phyloP scores from a whole-genome alignment of 441 rosid species.

The Oxalis stricta region DNA sequence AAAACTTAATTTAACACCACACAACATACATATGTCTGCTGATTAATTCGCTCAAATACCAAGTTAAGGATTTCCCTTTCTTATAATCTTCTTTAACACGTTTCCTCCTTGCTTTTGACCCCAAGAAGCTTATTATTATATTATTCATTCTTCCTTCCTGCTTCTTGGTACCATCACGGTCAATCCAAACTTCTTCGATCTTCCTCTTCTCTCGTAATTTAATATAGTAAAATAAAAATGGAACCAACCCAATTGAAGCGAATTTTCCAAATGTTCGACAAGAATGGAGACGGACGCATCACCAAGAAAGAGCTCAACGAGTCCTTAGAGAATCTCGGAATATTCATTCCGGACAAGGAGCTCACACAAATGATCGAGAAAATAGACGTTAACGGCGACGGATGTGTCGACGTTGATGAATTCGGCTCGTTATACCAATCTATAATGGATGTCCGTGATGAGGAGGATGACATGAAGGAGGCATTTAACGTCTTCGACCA shows the following conservation, averaged over 20 bases:
- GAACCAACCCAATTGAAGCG: conserved; percentile 40
- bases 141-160: conserved; percentile 25
- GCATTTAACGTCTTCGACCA: conserved; percentile 78
- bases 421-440: conserved; percentile 48
- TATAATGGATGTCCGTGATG: conserved; percentile 34
- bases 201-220: background rate
- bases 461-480: conserved; percentile 66
- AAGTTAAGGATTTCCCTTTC: conserved; percentile 26
- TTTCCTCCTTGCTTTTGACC: conserved; percentile 24
- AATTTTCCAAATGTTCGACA: conserved; percentile 66
- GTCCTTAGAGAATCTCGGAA: conserved; percentile 58
- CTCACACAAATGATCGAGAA: conserved; percentile 48
- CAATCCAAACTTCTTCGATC: background rate
- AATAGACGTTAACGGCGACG: conserved; percentile 60
- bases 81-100: conserved; percentile 24
- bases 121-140: conserved; percentile 32
- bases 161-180: conserved; percentile 21
- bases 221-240: conserved; percentile 34
- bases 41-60: conserved; percentile 3
- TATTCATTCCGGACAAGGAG: conserved; percentile 47
- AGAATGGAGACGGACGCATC: conserved; percentile 59
- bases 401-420: conserved; percentile 61
- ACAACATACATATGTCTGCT: background rate
- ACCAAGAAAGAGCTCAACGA: conserved; percentile 44
- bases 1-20: background rate